These are phyloP conservation scores for Lactuca sativa DNA, from an alignment of 129 eudicot genomes.

Conservation along the genomic window DNA sequence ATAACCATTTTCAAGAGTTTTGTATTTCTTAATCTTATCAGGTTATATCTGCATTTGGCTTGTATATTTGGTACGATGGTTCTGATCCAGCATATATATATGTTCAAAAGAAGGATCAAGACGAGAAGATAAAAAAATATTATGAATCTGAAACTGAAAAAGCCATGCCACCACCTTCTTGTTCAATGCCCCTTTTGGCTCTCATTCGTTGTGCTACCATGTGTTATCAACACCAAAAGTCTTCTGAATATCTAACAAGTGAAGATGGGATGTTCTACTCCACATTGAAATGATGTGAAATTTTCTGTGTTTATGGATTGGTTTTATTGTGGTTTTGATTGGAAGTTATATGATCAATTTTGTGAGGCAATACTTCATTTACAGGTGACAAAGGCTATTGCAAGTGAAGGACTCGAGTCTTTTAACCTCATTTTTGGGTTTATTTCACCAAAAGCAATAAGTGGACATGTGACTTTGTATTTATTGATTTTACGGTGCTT, in stretches of 20 bases:
- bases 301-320: no score
- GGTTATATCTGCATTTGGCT: slow-evolving; percentile 67
- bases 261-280: slow-evolving; percentile 99
- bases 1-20: background rate
- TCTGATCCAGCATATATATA: slow-evolving; percentile 97
- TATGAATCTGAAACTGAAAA: slow-evolving; percentile 34
- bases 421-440: no score
- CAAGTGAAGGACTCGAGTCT: no score
- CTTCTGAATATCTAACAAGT: slow-evolving; percentile 59
- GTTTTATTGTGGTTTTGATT: no score
- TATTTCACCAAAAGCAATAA: no score
- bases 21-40: slow-evolving; percentile 28
- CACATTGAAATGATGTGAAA: background rate
- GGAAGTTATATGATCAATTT: no score
- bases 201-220: slow-evolving; percentile 61
- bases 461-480: no score
- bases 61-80: slow-evolving; percentile 92
- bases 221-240: slow-evolving; percentile 53
- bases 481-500: no score
- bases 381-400: no score
- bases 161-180: slow-evolving; percentile 17
- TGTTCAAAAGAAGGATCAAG: slow-evolving; percentile 50
- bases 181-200: slow-evolving; percentile 36
- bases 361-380: no score
- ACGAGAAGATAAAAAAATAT: slow-evolving; percentile 32